These are phyloP conservation scores for Xylariomycetidae sp. DNA, from an alignment of 2,329 filamentous ascomycete genomes.

Conservation along the genomic window DNA sequence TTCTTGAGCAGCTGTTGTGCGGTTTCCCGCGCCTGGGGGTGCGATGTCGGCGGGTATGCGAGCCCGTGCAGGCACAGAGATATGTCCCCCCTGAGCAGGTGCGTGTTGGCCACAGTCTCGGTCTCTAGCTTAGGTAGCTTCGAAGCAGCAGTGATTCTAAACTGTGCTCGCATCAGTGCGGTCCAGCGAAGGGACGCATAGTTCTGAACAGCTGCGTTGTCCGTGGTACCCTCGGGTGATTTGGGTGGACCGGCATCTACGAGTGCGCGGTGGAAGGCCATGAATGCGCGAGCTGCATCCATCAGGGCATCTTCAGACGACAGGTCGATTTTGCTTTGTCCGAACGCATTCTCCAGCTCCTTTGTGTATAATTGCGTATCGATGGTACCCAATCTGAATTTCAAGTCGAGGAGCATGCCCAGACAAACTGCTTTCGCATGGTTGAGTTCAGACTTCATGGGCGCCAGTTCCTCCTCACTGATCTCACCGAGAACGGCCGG, in stretches of 20 bases:
- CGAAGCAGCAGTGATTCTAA: constrained; percentile 12
- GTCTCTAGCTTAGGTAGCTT: background rate
- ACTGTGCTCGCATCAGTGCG: constrained; percentile 16
- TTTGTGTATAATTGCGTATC: constrained; percentile 19
- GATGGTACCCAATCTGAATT: constrained; percentile 17
- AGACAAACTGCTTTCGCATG: constrained; percentile 20
- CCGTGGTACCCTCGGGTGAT: too few relatives aligned
- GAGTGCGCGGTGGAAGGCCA: background rate
- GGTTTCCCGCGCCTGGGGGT: constrained; percentile 16
- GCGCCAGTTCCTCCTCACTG: constrained; percentile 3
- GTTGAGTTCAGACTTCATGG: constrained; percentile 16
- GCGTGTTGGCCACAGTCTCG: constrained; percentile 17
- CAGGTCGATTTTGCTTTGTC: background rate
- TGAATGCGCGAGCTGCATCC: background rate
- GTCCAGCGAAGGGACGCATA: constrained; percentile 21
- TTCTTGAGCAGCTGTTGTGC: constrained; percentile 21
- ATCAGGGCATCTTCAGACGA: background rate
- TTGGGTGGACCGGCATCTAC: background rate
- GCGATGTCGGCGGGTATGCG: constrained; percentile 16
- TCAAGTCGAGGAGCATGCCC: constrained; percentile 20
- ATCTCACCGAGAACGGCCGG: constrained; percentile 7
- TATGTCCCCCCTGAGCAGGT: constrained; percentile 23
- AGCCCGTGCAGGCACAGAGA: constrained; percentile 21
- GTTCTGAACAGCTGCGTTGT: too few relatives aligned
- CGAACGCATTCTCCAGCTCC: constrained; percentile 22